phyloP scores from a whole-genome alignment of 306 rosid species.

The Canavalia ensiformis region DNA sequence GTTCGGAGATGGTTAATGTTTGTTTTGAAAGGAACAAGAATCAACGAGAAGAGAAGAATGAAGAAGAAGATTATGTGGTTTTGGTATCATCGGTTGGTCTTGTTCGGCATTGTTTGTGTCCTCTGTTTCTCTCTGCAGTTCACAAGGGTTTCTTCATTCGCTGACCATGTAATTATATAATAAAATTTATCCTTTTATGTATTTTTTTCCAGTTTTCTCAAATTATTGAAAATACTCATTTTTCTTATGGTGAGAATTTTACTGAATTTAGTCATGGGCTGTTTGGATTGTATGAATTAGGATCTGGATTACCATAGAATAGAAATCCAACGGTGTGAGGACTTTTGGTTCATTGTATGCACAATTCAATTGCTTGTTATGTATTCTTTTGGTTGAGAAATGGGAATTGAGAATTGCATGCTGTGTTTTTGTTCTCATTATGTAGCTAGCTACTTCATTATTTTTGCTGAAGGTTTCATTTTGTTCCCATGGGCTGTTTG shows the following conservation, averaged over 20 bases:
- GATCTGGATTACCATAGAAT: slow-evolving; percentile 14
- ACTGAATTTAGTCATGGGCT: slow-evolving; percentile 26
- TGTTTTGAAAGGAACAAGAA: slow-evolving; percentile 28
- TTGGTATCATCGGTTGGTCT: slow-evolving; percentile 46
- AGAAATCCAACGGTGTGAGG: background rate
- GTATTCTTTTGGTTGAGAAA: slow-evolving; percentile 32
- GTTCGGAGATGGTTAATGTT: slow-evolving; percentile 45
- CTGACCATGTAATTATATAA: slow-evolving; percentile 39
- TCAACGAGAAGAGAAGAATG: slow-evolving; percentile 39
- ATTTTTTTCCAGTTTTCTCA: background rate
- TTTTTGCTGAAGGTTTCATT: slow-evolving; percentile 3
- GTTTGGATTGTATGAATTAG: slow-evolving; percentile 32
- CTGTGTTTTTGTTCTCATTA: background rate
- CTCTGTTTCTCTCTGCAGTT: slow-evolving; percentile 40
- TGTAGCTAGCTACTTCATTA: background rate
- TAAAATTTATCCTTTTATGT: slow-evolving; percentile 2
- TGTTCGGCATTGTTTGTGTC: slow-evolving; percentile 46
- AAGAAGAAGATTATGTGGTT: slow-evolving; percentile 34
- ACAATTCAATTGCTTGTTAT: slow-evolving; percentile 3
- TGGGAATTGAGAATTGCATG: slow-evolving; percentile 25
- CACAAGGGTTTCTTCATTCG: slow-evolving; percentile 54
- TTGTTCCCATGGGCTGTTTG: slow-evolving; percentile 8
- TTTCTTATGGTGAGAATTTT: slow-evolving; percentile 13
- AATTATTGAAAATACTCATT: slow-evolving; percentile 3
- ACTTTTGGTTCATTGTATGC: slow-evolving; percentile 2